Evolutionary conservation across 768 basidiomycete genomes (phyloP).

Genomic region (Lenzites betulinus): DNA sequence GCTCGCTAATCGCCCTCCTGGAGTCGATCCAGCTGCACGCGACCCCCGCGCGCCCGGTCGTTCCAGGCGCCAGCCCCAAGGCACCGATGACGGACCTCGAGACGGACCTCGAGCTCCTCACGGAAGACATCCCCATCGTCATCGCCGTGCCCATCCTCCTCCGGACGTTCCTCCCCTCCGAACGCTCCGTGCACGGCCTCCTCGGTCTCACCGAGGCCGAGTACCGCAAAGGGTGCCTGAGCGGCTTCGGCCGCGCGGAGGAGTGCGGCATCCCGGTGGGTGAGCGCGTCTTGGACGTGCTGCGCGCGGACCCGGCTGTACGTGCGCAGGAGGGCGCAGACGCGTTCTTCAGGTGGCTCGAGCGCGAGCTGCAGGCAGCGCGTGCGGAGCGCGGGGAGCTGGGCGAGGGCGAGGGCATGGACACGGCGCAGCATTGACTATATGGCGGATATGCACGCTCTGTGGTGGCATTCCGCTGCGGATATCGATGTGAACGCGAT

Average conservation of each 20-base stretch:
- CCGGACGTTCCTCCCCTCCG: slow-evolving; percentile 41
- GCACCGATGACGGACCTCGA: slow-evolving; percentile 29
- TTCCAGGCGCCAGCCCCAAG: slow-evolving; percentile 14
- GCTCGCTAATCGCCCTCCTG: slow-evolving; percentile 57
- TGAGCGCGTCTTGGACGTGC: slow-evolving; percentile 53
- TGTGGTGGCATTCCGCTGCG: not conserved
- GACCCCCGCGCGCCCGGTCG: slow-evolving; percentile 15
- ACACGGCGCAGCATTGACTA: slow-evolving; percentile 40
- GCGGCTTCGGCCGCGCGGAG: slow-evolving; percentile 78
- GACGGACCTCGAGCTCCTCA: slow-evolving; percentile 52
- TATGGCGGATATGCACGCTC: slow-evolving; percentile 32
- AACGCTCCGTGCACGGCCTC: slow-evolving; percentile 51
- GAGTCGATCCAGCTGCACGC: slow-evolving; percentile 45
- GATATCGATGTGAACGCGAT: not conserved
- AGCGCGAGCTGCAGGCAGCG: slow-evolving; percentile 65
- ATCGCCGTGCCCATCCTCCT: slow-evolving; percentile 72
- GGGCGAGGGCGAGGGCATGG: slow-evolving; percentile 58
- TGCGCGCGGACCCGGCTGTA: slow-evolving; percentile 33
- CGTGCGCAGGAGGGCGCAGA: slow-evolving; percentile 9
- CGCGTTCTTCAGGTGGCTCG: slow-evolving; percentile 41
- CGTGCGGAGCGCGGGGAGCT: slow-evolving; percentile 54
- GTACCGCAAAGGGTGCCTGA: slow-evolving; percentile 68
- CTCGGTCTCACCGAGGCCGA: slow-evolving; percentile 60
- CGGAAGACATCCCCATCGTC: slow-evolving; percentile 69
- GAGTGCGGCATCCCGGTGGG: slow-evolving; percentile 65